These are phyloP conservation scores for Podila verticillata DNA, from an alignment of 192 early-diverging fungal species.

Conservation along the genomic window DNA sequence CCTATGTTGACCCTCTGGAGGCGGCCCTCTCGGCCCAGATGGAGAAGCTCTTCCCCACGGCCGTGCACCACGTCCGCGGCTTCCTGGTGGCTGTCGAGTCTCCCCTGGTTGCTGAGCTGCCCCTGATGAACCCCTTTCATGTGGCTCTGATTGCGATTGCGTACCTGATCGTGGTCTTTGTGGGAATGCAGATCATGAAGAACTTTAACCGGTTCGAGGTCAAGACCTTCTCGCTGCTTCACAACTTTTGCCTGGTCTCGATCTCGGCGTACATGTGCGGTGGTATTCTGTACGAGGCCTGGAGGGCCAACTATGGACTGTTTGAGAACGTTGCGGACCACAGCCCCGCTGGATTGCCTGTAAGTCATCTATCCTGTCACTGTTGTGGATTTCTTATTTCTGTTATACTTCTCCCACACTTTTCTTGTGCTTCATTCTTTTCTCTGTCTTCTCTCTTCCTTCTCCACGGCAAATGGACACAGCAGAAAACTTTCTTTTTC, in stretches of 20 bases:
- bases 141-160: constrained; percentile 57
- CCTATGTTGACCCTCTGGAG: constrained; percentile 48
- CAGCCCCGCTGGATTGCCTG: constrained; percentile 54
- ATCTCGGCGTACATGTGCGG: constrained; percentile 68
- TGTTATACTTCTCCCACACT: not conserved
- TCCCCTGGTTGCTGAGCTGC: constrained; percentile 52
- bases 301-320: constrained; percentile 52
- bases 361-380: constrained; percentile 24
- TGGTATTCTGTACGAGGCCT: constrained; percentile 59
- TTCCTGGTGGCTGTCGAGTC: constrained; percentile 46
- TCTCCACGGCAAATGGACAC: too few relatives aligned
- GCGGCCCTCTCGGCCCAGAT: constrained; percentile 22
- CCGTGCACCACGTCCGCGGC: constrained; percentile 21
- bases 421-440: too few relatives aligned
- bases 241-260: constrained; percentile 65
- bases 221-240: constrained; percentile 58
- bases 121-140: constrained; percentile 74
- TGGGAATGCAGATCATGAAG: constrained; percentile 63
- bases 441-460: too few relatives aligned
- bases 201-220: constrained; percentile 56
- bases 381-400: not conserved
- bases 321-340: constrained; percentile 65
- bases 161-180: constrained; percentile 59
- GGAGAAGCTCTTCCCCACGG: constrained; percentile 35
- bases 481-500: too few relatives aligned